Base-by-base conservation (phyloP, 495 filamentous ascomycete species). In the Aspergillus haitiensis region DNA sequence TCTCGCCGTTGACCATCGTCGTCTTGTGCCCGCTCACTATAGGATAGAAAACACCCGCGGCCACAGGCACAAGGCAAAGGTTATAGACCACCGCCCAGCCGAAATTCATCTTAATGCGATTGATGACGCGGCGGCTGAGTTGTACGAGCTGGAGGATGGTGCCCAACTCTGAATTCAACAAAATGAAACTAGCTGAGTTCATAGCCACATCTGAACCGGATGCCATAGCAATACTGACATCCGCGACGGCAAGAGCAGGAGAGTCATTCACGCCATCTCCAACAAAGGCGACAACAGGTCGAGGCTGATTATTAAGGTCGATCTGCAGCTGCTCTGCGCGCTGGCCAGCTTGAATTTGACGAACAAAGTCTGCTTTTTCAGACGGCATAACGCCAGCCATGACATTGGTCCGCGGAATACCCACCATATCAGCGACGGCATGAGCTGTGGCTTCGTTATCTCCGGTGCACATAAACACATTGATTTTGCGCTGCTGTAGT, bases 261-360 rank as follows among this genome's bases (percentile, higher is more conserved):
- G 89, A 84, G 70, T 96, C 92, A 70, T 97, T 97, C 70, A 95
- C 88, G 55, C 92, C 92, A 67, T 97, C 92, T 18, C 92, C 92
- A 3, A 93, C 78, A 70, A 88, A 86, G 8, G 82, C 86, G 21
- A 87, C 77, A 16, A 80, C 81, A 0, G 64, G 64, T 42, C 40
- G 34, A 53, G 12, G 35, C 15, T 8, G n/a, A 21, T 18, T 47
- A 16, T 47, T 21, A 21, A 13, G 13, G 42, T 47, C 10, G 44
- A 6, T 16, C 52, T 15, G 57, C 47, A 49, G 1, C 13, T 47
- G 33, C 9, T 33, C 48, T 27, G 50, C 10, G 46, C 45, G 45
- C 27, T 56, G 58, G 35, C 64, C 55, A 32, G 80, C 71, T 69
- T 98, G 93, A 2, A 98, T 81, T 57, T 86, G 86, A 42, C 81